Evolutionary conservation across 1,284 basidiomycete species (phyloP).

Genomic region (Porodaedalea pini): DNA sequence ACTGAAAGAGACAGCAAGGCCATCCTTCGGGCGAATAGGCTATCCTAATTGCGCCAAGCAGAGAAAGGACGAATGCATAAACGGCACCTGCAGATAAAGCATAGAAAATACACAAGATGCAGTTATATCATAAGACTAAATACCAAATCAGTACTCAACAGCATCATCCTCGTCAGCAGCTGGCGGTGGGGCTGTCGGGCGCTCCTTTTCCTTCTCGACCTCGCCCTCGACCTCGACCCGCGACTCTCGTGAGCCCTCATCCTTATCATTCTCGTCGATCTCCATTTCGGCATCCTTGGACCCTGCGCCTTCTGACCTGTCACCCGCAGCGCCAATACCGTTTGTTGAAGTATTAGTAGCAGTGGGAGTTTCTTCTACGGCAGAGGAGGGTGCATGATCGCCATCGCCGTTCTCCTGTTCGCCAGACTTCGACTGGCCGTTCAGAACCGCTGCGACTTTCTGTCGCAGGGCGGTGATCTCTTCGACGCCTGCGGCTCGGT

Average conservation of each 20-base stretch:
- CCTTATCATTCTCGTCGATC: slow-evolving; percentile 35
- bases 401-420: slow-evolving; percentile 24
- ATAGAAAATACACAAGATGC: background rate
- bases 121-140: slow-evolving; percentile 11
- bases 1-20: no score
- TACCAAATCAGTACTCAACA: slow-evolving; percentile 47
- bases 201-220: slow-evolving; percentile 40
- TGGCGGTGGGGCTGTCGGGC: slow-evolving; percentile 27
- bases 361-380: background rate
- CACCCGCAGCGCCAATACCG: background rate
- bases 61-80: no score
- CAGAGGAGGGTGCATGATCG: background rate
- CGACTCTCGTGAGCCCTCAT: slow-evolving; percentile 27
- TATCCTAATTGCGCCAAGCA: no score
- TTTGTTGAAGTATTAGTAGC: background rate
- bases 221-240: slow-evolving; percentile 35
- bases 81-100: background rate
- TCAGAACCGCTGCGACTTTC: slow-evolving; percentile 48
- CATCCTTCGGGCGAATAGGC: no score
- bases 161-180: slow-evolving; percentile 54
- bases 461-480: slow-evolving; percentile 61
- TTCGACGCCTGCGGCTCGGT: slow-evolving; percentile 53
- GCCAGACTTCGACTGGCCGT: slow-evolving; percentile 24
- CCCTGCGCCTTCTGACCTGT: background rate
- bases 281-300: slow-evolving; percentile 37